These are phyloP conservation scores for Aspergillus leporis DNA, from an alignment of 495 filamentous ascomycete genomes.

Conservation along the genomic window DNA sequence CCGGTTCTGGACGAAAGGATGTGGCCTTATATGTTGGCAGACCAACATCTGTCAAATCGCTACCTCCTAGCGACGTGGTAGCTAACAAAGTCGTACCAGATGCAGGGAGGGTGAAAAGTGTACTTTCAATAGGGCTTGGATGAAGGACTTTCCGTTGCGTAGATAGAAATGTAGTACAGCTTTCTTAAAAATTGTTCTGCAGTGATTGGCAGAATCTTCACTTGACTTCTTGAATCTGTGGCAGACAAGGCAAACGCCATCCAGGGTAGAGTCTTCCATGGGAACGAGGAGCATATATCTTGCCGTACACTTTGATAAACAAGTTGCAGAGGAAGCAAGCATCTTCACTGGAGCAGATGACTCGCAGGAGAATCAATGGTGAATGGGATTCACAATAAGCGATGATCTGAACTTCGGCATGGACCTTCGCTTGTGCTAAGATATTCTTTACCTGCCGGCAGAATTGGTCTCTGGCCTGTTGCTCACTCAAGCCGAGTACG, in stretches of 20 bases:
- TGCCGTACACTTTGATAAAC: conserved; percentile 3
- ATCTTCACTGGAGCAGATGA: conserved; percentile 21
- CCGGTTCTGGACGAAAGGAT: too few species aligned
- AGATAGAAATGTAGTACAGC: conserved; percentile 6
- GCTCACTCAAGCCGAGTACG: background rate
- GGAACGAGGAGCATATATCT: conserved; percentile 9
- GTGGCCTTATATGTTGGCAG: too few species aligned
- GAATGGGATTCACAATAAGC: too few species aligned
- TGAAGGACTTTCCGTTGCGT: background rate
- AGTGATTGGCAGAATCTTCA: conserved; percentile 10
- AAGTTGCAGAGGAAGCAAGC: conserved; percentile 21
- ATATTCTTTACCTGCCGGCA: conserved; percentile 10
- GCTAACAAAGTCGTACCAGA: conserved; percentile 13
- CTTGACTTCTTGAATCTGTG: conserved; percentile 11
- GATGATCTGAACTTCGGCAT: too few species aligned
- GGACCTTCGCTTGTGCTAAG: background rate
- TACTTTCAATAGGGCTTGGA: conserved; percentile 15
- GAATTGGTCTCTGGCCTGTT: conserved; percentile 7
- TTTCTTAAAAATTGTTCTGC: conserved; percentile 4
- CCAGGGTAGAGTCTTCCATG: conserved; percentile 20
- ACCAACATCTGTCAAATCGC: too few species aligned
- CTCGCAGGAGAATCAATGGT: conserved; percentile 15
- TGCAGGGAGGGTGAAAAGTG: conserved; percentile 11
- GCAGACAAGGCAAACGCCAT: conserved; percentile 17
- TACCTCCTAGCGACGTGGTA: too few species aligned